Evolutionary conservation across 75 land plant genomes (phyloP), one percentile per base, ranked within the genome.

Genomic region (Azolla pinnata): DNA sequence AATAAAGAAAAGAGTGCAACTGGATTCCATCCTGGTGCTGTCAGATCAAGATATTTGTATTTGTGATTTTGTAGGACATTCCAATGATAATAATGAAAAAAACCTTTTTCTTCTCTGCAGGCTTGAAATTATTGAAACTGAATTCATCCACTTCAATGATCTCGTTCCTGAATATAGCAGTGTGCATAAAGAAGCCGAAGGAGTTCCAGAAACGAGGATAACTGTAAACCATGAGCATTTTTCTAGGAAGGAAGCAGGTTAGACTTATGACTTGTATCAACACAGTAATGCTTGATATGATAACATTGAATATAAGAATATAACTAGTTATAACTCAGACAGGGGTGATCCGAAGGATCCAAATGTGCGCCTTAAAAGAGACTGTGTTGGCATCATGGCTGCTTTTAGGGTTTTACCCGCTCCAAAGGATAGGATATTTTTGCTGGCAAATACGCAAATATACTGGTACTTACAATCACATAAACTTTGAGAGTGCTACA

Each of bases 361-460:
- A 21, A 35, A 55, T 9, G 74, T 71, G 35, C 51, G 74, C 42
- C 60, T 71, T 2, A 56, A 64, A 47, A 45, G 74, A n/a, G 67
- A 71, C 14, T 71, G 74, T 50, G 74, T 71, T 1, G 74, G 62
- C 18, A 58, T 71, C 18, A 5, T 71, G 25, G 67, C 67, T 33
- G 69, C 74, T 34, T 71, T 71, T 29, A 35, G 62, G 24, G 5
- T 65, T 35, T 27, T 46, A 8, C 54, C 55, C 21, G 47, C 62
- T 25, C 62, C 61, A 1, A 51, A 45, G n/a, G 45, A 59, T 24
- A 38, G 42, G 7, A 65, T 50, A 20, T 24, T 71, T 21, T 30
- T 71, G 33, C 29, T 71, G 25, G 69, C 73, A 25, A 71, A 71
- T 47, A 71, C 74, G 16, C 74, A 71, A 20, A 29, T 71, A 16